Percentiles rank a stretch among this genome's conserved stretches.
These are phyloP conservation scores for Trypanosoma cruzi DNA, from an alignment of 208 protist species.

Conservation along the genomic window DNA sequence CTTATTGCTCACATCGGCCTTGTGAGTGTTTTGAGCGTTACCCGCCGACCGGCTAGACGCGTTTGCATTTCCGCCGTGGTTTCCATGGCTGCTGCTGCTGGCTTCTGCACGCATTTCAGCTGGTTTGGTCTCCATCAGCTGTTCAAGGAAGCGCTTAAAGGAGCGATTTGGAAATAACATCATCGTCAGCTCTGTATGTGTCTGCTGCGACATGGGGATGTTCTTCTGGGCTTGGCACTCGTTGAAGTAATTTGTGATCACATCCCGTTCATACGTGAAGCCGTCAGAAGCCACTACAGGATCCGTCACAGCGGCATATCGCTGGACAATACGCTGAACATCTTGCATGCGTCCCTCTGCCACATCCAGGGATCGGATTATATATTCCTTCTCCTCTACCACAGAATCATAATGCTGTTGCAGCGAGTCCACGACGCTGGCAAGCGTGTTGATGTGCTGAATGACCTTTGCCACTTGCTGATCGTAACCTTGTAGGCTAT, in stretches of 20 bases:
- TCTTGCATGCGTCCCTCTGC: slow-evolving; percentile 60
- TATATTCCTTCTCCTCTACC: slow-evolving; percentile 50
- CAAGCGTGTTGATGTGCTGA: slow-evolving; percentile 44
- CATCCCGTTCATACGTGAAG: slow-evolving; percentile 90
- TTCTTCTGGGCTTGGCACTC: slow-evolving; percentile 47
- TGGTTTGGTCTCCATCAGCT: slow-evolving; percentile 46
- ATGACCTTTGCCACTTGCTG: slow-evolving; percentile 43
- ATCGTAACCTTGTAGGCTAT: slow-evolving; percentile 52
- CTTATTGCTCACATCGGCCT: slow-evolving; percentile 4
- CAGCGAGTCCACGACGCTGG: slow-evolving; percentile 45
- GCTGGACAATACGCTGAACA: slow-evolving; percentile 60
- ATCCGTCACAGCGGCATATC: slow-evolving; percentile 75
- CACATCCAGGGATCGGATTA: slow-evolving; percentile 38
- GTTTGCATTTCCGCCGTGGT: slow-evolving; percentile 19
- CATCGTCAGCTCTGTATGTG: slow-evolving; percentile 59
- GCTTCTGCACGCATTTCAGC: slow-evolving; percentile 13
- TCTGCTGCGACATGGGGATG: slow-evolving; percentile 74
- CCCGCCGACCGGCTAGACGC: not conserved
- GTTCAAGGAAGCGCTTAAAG: slow-evolving; percentile 78
- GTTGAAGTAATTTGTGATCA: slow-evolving; percentile 79
- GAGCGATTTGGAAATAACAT: slow-evolving; percentile 80
- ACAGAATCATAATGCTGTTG: slow-evolving; percentile 66
- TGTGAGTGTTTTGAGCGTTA: slow-evolving; percentile 19
- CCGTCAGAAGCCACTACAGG: slow-evolving; percentile 91
- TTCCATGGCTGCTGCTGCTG: slow-evolving; percentile 6